Base-by-base conservation (phyloP, 768 basidiomycete species). In the Xerocomus spinulosus region DNA sequence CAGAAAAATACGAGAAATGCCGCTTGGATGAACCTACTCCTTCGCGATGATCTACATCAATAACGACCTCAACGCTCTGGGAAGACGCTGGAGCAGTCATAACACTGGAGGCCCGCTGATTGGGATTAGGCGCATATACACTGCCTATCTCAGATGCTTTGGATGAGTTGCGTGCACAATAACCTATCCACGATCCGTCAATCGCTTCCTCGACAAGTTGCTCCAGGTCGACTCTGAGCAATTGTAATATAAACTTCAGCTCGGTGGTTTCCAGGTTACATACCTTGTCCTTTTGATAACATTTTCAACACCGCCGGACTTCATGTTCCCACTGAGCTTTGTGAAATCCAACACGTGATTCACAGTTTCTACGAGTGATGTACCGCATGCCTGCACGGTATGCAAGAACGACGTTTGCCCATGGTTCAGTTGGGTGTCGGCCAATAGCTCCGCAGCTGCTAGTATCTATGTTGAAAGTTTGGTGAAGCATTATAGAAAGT, bases 291-390 rank as follows among this genome's bases (percentile, higher is more conserved):
- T 78, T 17, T 78, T 73, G 51, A 92, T 89, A 35, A 82, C 80
- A 53, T 85, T 87, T 61, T 89, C 83, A 8, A 85, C 79, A 33
- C 85, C 85, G 23, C 86, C 88, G 3, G 81, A 76, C 62, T 88
- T 89, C 38, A 82, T 75, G 57, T 86, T 89, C 18, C 92, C 92
- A 51, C 89, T 92, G 20, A 95, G 76, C 61, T 97, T 97, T 25
- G 92, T 95, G 61, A 94, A 97, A 64, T 97, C 94, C 23, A 97
- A 73, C 5, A 97, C 94, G 57, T 97, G 94, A 60, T 96, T 96
- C 41, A 97, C 92, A 0, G 93, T 95, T 71, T 97, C 94, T 34
- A 94, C 90, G 1, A 97, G 77, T 1, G 91, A 92, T n/a, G 87
- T 94, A 13, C 92, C 93, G 60, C 93, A 96, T 6, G 91, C 92